phyloP scores from a whole-genome alignment of 2,329 filamentous ascomycete species.

The Fusarium ambrosium region DNA sequence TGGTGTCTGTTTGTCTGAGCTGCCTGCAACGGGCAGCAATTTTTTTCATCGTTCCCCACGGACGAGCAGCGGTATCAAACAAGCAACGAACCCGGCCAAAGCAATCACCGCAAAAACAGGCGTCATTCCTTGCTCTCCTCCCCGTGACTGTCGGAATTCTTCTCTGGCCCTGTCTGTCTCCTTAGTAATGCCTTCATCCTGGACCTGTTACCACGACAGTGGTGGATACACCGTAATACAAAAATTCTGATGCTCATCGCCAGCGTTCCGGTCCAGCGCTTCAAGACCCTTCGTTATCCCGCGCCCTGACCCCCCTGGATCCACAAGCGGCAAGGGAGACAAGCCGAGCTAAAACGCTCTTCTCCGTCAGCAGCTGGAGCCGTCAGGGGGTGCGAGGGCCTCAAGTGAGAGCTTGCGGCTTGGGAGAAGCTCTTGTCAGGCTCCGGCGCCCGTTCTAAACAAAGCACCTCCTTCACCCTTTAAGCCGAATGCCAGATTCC shows the following conservation, averaged over 20 bases:
- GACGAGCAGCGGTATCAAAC: conserved; percentile 19
- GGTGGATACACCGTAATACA: conserved; percentile 27
- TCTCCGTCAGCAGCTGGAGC: conserved; percentile 24
- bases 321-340: conserved; percentile 44
- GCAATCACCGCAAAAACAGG: conserved; percentile 12
- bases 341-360: conserved; percentile 45
- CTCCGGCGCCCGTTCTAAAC: conserved; percentile 19
- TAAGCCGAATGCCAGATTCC: conserved; percentile 44
- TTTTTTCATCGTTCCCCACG: conserved; percentile 23
- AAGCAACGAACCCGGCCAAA: conserved; percentile 23
- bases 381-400: conserved; percentile 25
- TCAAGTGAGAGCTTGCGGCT: conserved; percentile 1
- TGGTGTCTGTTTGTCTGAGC: conserved; percentile 30
- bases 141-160: conserved; percentile 1
- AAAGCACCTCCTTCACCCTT: conserved; percentile 33
- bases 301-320: conserved; percentile 31
- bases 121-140: neutral
- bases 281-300: conserved; percentile 30
- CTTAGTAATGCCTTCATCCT: conserved; percentile 9
- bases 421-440: conserved; percentile 4
- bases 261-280: conserved; percentile 40
- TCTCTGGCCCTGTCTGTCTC: neutral
- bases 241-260: conserved; percentile 26
- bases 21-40: conserved; percentile 17
- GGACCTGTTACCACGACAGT: conserved; percentile 1